A percentile compares a stretch with the other conserved stretches of the same genome.
phyloP scores from a whole-genome alignment of 768 basidiomycete genomes.

The Tulasnella sp. region DNA sequence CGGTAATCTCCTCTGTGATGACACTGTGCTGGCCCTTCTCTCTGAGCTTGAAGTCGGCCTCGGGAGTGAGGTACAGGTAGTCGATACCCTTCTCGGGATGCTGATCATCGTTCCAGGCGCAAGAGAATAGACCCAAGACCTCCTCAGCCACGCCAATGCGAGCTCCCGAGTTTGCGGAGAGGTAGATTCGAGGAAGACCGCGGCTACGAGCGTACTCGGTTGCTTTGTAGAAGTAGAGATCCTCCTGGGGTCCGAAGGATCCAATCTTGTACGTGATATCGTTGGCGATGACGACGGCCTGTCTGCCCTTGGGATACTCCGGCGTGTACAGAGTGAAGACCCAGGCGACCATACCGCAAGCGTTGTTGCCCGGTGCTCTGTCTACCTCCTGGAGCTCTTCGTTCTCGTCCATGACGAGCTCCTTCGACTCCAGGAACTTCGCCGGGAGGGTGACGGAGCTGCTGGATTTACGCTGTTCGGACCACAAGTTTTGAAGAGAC shows the following conservation, averaged over 20 bases:
- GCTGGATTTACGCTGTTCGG: slow-evolving; percentile 50
- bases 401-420: slow-evolving; percentile 89
- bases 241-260: slow-evolving; percentile 91
- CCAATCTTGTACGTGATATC: slow-evolving; percentile 99
- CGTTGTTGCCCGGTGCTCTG: slow-evolving; percentile 86
- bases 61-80: slow-evolving; percentile 91
- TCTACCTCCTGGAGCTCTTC: slow-evolving; percentile 85
- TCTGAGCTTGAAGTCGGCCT: slow-evolving; percentile 80
- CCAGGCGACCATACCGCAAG: slow-evolving; percentile 97
- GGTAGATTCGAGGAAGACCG: slow-evolving; percentile 90
- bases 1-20: slow-evolving; percentile 73
- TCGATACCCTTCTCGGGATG: slow-evolving; percentile 91
- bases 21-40: slow-evolving; percentile 73
- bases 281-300: slow-evolving; percentile 84
- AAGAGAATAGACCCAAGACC: slow-evolving; percentile 73
- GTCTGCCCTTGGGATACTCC: slow-evolving; percentile 82
- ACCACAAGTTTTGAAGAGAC: slow-evolving; percentile 89
- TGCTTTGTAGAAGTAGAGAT: slow-evolving; percentile 92
- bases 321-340: slow-evolving; percentile 86
- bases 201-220: slow-evolving; percentile 83
- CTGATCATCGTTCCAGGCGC: slow-evolving; percentile 73
- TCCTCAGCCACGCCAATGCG: slow-evolving; percentile 95
- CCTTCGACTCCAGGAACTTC: slow-evolving; percentile 67
- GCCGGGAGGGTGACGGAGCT: slow-evolving; percentile 64
- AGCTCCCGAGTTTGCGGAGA: slow-evolving; percentile 98